These are phyloP conservation scores for Fusarium coffeatum DNA, from an alignment of 2,329 filamentous ascomycete genomes.

Conservation along the genomic window DNA sequence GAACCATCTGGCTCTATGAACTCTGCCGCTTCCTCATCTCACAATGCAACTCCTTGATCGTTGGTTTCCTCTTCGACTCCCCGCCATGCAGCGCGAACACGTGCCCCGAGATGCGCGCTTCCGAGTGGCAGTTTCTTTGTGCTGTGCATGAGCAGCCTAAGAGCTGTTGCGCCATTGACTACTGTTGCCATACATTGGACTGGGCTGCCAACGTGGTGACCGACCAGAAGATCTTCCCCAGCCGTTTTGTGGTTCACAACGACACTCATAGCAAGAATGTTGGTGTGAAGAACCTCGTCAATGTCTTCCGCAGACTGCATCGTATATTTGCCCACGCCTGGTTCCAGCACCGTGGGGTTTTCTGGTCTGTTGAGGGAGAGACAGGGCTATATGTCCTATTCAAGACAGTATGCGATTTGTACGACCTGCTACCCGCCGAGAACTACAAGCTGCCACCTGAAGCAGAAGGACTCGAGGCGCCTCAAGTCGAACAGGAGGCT, in stretches of 20 bases:
- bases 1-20: slow-evolving; percentile 96
- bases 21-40: slow-evolving; percentile 95
- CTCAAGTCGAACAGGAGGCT: slow-evolving; percentile 56
- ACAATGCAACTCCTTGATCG: slow-evolving; percentile 91
- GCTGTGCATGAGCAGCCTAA: slow-evolving; percentile 97
- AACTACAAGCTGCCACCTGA: slow-evolving; percentile 96
- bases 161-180: slow-evolving; percentile 97
- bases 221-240: slow-evolving; percentile 94
- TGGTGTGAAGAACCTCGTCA: slow-evolving; percentile 86
- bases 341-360: slow-evolving; percentile 96
- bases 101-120: slow-evolving; percentile 98
- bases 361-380: slow-evolving; percentile 91
- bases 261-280: slow-evolving; percentile 69
- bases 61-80: slow-evolving; percentile 90
- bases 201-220: slow-evolving; percentile 97
- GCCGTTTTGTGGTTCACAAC: slow-evolving; percentile 72
- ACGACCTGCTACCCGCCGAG: slow-evolving; percentile 88
- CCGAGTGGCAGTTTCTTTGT: slow-evolving; percentile 98
- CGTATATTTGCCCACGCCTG: slow-evolving; percentile 98
- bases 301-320: slow-evolving; percentile 94
- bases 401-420: slow-evolving; percentile 95
- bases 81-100: slow-evolving; percentile 90
- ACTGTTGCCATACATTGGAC: slow-evolving; percentile 98
- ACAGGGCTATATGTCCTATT: slow-evolving; percentile 97
- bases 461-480: slow-evolving; percentile 82